A percentile compares a stretch with the other conserved stretches of the same genome.
phyloP scores from a whole-genome alignment of 768 basidiomycete genomes.

The Leucocoprinus birnbaumii region DNA sequence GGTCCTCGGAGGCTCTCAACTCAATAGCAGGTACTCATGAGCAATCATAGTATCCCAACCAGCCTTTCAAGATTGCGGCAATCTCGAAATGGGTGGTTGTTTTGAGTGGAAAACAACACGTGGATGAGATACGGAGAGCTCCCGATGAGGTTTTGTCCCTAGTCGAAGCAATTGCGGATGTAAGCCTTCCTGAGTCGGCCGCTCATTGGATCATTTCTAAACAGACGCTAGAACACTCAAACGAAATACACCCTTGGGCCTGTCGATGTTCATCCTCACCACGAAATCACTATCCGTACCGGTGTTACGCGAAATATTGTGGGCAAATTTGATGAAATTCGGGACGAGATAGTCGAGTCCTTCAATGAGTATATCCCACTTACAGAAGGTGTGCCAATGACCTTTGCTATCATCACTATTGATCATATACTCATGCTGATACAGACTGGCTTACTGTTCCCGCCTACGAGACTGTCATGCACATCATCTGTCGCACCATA shows the following conservation, averaged over 20 bases:
- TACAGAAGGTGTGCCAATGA: conserved; percentile 20
- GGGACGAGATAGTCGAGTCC: conserved; percentile 35
- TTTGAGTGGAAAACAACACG: conserved; percentile 23
- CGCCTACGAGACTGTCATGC: conserved; percentile 19
- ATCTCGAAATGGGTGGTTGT: conserved; percentile 28
- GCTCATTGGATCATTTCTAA: neutral
- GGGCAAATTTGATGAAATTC: conserved; percentile 30
- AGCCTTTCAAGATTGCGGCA: conserved; percentile 13
- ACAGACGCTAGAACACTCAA: conserved; percentile 27
- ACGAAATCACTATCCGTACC: conserved; percentile 14
- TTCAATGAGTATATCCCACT: conserved; percentile 34
- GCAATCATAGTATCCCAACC: conserved; percentile 8
- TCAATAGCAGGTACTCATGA: neutral
- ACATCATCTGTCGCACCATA: conserved; percentile 33
- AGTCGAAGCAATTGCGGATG: conserved; percentile 7
- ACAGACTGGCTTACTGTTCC: conserved; percentile 36
- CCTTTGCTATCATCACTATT: neutral
- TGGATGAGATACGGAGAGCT: conserved; percentile 32
- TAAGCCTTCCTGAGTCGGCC: neutral
- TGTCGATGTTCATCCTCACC: neutral
- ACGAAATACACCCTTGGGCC: conserved; percentile 31
- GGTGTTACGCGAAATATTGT: conserved; percentile 32
- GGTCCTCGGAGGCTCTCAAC: neutral
- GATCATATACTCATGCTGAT: neutral
- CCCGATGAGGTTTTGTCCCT: conserved; percentile 25